Evolutionary conservation across 140 eudicot species (phyloP).

Genomic region (Oenanthe javanica): DNA sequence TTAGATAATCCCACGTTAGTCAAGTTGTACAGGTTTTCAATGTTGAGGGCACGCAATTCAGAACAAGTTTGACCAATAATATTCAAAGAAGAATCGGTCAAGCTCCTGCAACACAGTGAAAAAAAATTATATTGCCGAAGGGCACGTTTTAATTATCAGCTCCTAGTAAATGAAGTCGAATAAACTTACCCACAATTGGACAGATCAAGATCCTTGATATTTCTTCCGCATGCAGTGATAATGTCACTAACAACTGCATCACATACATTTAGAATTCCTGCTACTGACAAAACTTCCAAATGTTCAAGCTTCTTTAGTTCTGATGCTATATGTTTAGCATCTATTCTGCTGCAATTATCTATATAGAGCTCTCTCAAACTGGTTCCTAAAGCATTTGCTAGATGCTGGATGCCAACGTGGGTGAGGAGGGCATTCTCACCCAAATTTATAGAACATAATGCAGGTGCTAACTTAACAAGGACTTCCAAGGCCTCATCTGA

Average conservation of each 20-base stretch:
- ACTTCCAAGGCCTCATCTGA: constrained; percentile 32
- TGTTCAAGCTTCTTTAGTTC: constrained; percentile 26
- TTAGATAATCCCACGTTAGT: constrained; percentile 36
- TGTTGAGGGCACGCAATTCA: constrained; percentile 26
- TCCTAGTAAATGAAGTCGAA: neutral
- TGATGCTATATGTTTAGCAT: constrained; percentile 23
- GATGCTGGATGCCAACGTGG: constrained; percentile 17
- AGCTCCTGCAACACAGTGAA: constrained; percentile 29
- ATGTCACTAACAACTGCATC: constrained; percentile 31
- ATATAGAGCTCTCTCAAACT: constrained; percentile 39
- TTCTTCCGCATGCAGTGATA: constrained; percentile 20
- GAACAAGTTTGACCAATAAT: constrained; percentile 35
- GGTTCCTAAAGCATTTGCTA: constrained; percentile 28
- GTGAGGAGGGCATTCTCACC: constrained; percentile 50
- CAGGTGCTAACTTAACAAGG: constrained; percentile 40
- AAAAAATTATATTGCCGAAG: neutral
- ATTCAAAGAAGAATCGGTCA: constrained; percentile 34
- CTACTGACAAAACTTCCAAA: constrained; percentile 59
- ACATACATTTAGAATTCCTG: constrained; percentile 29
- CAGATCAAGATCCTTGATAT: constrained; percentile 45
- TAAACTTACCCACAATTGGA: constrained; percentile 45
- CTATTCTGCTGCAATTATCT: constrained; percentile 34
- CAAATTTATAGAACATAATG: constrained; percentile 39
- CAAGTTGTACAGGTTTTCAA: constrained; percentile 34
- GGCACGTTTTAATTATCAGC: neutral